Conservation (phyloP, 495 filamentous ascomycete genomes). For the Aspergillus bertholletiae region DNA sequence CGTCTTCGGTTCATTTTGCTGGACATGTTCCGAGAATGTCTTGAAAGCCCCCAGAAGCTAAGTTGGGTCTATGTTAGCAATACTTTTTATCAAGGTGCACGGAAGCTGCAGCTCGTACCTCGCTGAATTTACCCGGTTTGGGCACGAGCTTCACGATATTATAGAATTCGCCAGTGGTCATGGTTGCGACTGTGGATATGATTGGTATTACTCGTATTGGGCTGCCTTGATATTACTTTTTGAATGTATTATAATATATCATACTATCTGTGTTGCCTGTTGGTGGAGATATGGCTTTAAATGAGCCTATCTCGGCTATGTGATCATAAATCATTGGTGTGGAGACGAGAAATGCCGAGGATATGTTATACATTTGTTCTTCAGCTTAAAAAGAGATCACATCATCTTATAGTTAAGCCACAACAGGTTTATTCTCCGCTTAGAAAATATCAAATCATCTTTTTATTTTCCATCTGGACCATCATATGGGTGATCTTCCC, state of each 20-base stretch:
- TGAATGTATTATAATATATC: background rate
- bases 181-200: background rate
- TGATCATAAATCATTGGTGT: background rate
- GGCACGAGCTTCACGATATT: slow-evolving; percentile 9
- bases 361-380: no score
- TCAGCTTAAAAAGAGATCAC: no score
- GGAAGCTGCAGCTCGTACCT: background rate
- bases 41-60: background rate
- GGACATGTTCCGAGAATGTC: background rate
- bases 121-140: slow-evolving; percentile 1
- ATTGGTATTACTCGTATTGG: background rate
- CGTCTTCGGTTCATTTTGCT: slow-evolving; percentile 4
- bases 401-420: background rate
- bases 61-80: background rate
- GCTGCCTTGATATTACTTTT: no score
- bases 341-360: slow-evolving; percentile 7
- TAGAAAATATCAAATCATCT: no score
- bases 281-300: background rate
- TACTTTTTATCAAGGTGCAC: background rate
- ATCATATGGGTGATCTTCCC: no score
- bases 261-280: background rate
- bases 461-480: no score
- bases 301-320: background rate
- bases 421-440: no score
- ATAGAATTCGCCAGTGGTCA: slow-evolving; percentile 4